Base-by-base conservation (phyloP, 495 filamentous ascomycete genomes). In the Aspergillus homomorphus region DNA sequence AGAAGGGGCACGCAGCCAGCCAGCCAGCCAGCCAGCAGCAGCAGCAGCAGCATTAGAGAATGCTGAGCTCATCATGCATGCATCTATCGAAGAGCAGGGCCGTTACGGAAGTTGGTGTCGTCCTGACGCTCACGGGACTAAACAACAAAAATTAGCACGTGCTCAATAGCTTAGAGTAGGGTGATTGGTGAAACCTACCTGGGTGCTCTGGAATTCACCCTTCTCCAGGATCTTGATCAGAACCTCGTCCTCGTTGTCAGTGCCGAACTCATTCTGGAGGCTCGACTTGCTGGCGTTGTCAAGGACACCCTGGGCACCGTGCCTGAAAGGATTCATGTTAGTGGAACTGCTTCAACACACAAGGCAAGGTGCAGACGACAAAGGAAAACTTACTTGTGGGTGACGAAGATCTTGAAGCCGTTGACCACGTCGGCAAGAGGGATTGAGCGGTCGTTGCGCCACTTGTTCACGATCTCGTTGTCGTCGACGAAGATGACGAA, bases 401-500 rank as follows among this genome's bases (percentile, higher is more conserved):
- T 94, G 2, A 88, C 78, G 61, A 97, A 96, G 65, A 98, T 80
- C 82, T 96, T 89, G 81, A 88, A 98, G 12, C 89, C 82, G 53
- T 86, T 89, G 23, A 96, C 80, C n/a, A 98, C 91, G 61, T 96
- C 83, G 1, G 87, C 80, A 20, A 98, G 75, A 14, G 94, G 87
- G 42, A 92, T 79, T 10, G 82, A 86, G 65, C 84, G 84, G 77
- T 98, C 92, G 16, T 73, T 76, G 75, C 84, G 86, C 95, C 94
- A 98, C 67, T 91, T 84, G 73, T 90, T 77, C 58, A 91, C 82
- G 43, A 81, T 80, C 21, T 88, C 71, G 18, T 78, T 62, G 69
- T 88, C 88, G 57, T 97, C 91, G 54, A 95, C 80, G 72, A 96
- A 90, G 79, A 97, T 81, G 70, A 98, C 75, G 70, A 92, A 98